Conservation (phyloP, 768 basidiomycete species). For the Cubamyces lactineus region DNA sequence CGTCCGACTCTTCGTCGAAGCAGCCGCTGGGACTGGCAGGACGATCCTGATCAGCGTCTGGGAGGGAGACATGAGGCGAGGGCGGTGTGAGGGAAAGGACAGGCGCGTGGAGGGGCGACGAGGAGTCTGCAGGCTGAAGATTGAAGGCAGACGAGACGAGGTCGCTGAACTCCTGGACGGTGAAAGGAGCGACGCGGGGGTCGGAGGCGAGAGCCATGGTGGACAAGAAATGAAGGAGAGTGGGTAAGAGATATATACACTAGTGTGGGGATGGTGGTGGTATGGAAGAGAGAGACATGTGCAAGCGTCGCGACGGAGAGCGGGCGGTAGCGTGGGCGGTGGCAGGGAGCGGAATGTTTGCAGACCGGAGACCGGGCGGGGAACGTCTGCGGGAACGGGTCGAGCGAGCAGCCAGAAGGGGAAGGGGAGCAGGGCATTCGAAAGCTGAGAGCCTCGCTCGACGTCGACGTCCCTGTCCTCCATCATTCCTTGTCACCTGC, state of each 20-base stretch:
- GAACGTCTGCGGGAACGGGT: not conserved
- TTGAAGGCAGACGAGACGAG: conserved; percentile 34
- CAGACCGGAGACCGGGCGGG: not conserved
- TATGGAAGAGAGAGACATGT: conserved; percentile 13
- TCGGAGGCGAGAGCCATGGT: conserved; percentile 20
- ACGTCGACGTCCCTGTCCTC: conserved; percentile 9
- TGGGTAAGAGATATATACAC: conserved; percentile 19
- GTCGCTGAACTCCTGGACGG: conserved; percentile 33
- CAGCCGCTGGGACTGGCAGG: conserved; percentile 15
- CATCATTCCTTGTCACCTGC: conserved; percentile 24
- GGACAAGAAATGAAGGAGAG: conserved; percentile 16
- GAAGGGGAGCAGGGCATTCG: not conserved
- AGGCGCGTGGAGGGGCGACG: conserved; percentile 4
- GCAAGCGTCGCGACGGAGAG: not conserved
- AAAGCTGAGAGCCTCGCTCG: conserved; percentile 16
- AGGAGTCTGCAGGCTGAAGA: conserved; percentile 12
- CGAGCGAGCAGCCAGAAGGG: not conserved
- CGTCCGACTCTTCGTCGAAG: conserved; percentile 24
- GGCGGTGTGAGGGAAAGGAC: conserved; percentile 16
- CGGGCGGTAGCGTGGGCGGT: conserved; percentile 4
- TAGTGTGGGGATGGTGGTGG: conserved; percentile 20
- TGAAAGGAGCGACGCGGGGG: conserved; percentile 25
- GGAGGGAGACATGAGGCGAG: conserved; percentile 11
- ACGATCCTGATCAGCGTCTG: not conserved
- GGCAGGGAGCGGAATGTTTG: conserved; percentile 18